phyloP scores from a whole-genome alignment of 192 early-diverging fungal genomes.

The Obelidium mucronatum region DNA sequence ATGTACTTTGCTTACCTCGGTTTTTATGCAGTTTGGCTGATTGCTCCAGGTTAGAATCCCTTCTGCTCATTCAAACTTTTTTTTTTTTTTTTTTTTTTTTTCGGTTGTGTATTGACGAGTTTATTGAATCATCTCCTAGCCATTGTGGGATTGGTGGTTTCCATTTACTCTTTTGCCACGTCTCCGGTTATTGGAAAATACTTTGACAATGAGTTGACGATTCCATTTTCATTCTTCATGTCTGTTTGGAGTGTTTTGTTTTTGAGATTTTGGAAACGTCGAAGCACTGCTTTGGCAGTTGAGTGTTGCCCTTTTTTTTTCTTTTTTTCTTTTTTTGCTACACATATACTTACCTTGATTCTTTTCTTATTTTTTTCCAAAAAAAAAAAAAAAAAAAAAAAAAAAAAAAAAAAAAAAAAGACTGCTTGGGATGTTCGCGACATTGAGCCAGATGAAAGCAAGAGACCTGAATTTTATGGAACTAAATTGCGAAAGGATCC shows the following conservation, averaged over 20 bases:
- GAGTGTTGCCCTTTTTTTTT: no score
- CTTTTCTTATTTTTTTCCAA: no score
- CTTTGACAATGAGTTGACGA: slow-evolving; percentile 68
- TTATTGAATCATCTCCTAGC: slow-evolving; percentile 18
- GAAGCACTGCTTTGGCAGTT: slow-evolving; percentile 52
- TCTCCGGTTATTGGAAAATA: background rate
- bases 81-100: no score
- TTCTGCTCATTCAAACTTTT: no score
- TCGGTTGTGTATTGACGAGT: no score
- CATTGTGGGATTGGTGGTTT: slow-evolving; percentile 55
- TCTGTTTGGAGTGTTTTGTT: slow-evolving; percentile 65
- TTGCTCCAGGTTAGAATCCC: slow-evolving; percentile 40
- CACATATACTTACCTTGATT: no score
- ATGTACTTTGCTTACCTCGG: slow-evolving; percentile 76
- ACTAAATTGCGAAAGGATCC: slow-evolving; percentile 57
- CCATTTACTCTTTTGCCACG: slow-evolving; percentile 57
- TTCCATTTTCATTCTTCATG: slow-evolving; percentile 67
- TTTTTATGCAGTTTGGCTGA: slow-evolving; percentile 69
- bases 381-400: no score
- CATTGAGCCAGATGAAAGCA: slow-evolving; percentile 56
- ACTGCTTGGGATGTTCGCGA: slow-evolving; percentile 63
- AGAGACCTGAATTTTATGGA: slow-evolving; percentile 67
- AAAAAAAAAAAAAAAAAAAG: no score
- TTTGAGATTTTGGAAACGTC: slow-evolving; percentile 71
- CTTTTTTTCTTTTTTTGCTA: background rate